Base-by-base conservation (phyloP, 1,139 yeast genomes). In the Blastobotrys illinoisensis region DNA sequence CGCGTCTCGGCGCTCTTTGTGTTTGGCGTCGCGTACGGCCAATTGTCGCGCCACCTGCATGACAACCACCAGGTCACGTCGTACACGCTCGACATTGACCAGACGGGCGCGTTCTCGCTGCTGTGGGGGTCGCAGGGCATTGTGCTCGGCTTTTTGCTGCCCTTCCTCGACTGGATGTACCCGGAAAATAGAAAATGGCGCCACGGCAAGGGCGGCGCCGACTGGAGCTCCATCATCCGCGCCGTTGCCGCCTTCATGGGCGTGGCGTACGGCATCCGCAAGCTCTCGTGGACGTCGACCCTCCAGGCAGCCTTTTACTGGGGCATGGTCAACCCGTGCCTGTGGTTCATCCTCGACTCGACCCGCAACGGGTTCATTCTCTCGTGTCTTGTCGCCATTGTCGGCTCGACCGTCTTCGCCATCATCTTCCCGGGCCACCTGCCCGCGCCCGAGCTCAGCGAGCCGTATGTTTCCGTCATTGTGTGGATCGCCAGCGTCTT, bases 341-440 rank as follows among this genome's bases (percentile, higher is more conserved):
- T 90, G 56, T 90, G 97, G 96, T 72, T 83, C 56, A 73, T 87
- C 49, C 76, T 89, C 54, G 97, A 90, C 68, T 86, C 90, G 1
- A 82, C 96, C 1, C 63, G 81, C 11, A 79, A 81, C 51, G 91
- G 95, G 44, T 79, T 88, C 57, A 58, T 64, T 11, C 60, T 72
- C 32, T 65, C 73, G 5, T 60, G 70, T 3, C 52, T 62, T 19
- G 64, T 70, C 13, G 69, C 70, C 19, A 62, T 67, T 21, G 57
- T 63, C 9, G 70, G 68, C 50, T 65, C 73, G 7, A 56, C 60
- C 2, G 61, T 64, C 13, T 64, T 67, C 53, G 70, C 72, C 2
- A 49, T 61, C 20, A 48, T 59, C 44, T 64, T 67, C 53, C 73
- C 72, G 2, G 62, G 62, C 32, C 67, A 66, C 44, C 57, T 64